A percentile compares a stretch with the other conserved stretches of the same genome.
Conservation (phyloP, 2,329 filamentous ascomycete genomes). For the Botryotinia globosa region DNA sequence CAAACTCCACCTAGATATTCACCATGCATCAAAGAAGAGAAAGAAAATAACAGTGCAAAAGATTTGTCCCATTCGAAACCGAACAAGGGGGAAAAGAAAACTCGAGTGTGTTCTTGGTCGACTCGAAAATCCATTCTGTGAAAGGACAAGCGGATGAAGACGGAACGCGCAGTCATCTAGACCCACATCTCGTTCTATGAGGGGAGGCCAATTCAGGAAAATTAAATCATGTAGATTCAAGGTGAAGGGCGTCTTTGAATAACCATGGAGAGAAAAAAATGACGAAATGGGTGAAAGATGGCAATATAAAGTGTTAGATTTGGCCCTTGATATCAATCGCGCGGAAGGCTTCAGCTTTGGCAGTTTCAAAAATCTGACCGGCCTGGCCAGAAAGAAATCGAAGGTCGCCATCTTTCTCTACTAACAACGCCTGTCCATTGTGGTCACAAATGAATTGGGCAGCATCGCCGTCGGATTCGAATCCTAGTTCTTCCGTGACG, state of each 20-base stretch:
- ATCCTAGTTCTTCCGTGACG: slow-evolving; percentile 92
- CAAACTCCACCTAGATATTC: slow-evolving; percentile 13
- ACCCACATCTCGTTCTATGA: slow-evolving; percentile 13
- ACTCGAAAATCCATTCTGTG: slow-evolving; percentile 12
- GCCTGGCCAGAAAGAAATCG: slow-evolving; percentile 74
- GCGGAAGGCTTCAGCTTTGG: slow-evolving; percentile 71
- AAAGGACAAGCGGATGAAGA: slow-evolving; percentile 15
- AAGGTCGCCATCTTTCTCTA: slow-evolving; percentile 72
- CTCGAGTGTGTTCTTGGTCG: background rate
- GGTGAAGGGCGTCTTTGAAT: slow-evolving; percentile 1
- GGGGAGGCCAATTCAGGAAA: slow-evolving; percentile 8
- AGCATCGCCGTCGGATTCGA: slow-evolving; percentile 87
- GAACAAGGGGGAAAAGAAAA: slow-evolving; percentile 18
- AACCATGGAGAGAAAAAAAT: slow-evolving; percentile 20
- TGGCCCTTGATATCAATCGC: slow-evolving; percentile 97
- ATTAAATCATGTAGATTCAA: slow-evolving; percentile 3
- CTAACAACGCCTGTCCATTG: slow-evolving; percentile 70
- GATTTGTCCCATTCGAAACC: slow-evolving; percentile 10
- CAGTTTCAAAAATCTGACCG: slow-evolving; percentile 67
- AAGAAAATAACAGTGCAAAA: background rate
- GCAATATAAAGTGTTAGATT: slow-evolving; percentile 53
- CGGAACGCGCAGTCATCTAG: slow-evolving; percentile 10
- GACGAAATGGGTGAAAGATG: slow-evolving; percentile 19
- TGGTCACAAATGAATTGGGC: slow-evolving; percentile 86
- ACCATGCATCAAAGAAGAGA: slow-evolving; percentile 16